phyloP scores from a whole-genome alignment of 768 basidiomycete genomes.

The Hypholoma sublateritium region DNA sequence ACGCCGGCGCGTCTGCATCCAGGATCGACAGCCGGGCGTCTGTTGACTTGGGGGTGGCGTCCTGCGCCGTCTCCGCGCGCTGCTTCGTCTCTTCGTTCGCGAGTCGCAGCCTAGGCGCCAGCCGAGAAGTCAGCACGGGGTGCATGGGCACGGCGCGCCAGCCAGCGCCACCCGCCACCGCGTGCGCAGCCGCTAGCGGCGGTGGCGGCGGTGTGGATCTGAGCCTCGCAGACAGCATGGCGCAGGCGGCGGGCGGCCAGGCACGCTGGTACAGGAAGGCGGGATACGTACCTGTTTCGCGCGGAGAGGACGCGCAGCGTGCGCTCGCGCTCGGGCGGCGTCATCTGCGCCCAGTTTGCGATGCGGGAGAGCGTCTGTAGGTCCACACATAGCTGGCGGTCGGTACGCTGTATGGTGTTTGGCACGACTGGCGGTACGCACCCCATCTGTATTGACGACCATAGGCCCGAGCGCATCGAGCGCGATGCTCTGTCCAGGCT shows the following conservation, averaged over 20 bases:
- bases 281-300: constrained; percentile 44
- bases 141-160: not conserved
- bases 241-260: constrained; percentile 2
- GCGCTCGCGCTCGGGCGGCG: constrained; percentile 54
- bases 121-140: not conserved
- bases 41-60: not conserved
- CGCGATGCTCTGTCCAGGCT: constrained; percentile 32
- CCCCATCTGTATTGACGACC: constrained; percentile 69
- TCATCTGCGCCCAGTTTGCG: constrained; percentile 62
- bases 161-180: too few relatives aligned
- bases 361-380: constrained; percentile 67
- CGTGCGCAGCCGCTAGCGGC: too few relatives aligned
- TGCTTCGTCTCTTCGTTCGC: constrained; percentile 30
- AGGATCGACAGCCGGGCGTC: constrained; percentile 17
- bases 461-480: constrained; percentile 64
- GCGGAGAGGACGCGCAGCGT: constrained; percentile 53
- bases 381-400: too few relatives aligned
- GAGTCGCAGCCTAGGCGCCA: constrained; percentile 25
- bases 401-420: too few relatives aligned
- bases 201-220: too few relatives aligned
- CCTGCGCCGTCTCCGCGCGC: constrained; percentile 14
- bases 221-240: too few relatives aligned
- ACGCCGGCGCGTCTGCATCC: constrained; percentile 5
- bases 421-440: constrained; percentile 16
- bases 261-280: not conserved